Percentiles rank a stretch among this genome's conserved stretches.
phyloP scores from a whole-genome alignment of 139 green algal species.

The Edaphochlamys debaryana region DNA sequence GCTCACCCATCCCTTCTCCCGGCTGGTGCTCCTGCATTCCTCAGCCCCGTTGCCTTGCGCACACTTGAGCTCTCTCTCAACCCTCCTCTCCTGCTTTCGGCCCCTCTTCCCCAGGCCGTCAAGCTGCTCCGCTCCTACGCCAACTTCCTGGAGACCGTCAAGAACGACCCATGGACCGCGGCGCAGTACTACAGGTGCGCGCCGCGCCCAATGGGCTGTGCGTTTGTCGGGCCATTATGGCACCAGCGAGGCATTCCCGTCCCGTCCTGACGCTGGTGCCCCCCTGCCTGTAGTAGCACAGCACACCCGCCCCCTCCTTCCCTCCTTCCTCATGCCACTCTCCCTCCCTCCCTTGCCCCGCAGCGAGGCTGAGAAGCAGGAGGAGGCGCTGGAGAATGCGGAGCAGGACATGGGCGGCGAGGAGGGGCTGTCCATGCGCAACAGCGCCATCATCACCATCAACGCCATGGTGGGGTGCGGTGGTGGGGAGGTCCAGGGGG shows the following conservation, averaged over 20 bases:
- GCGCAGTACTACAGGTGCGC: conserved; percentile 37
- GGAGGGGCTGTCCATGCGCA: conserved; percentile 20
- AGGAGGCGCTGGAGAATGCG: conserved; percentile 42
- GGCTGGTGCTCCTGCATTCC: too few species aligned
- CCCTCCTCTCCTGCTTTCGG: too few species aligned
- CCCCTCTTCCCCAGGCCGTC: conserved; percentile 4
- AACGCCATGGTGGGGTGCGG: conserved; percentile 14
- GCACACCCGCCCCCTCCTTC: too few species aligned
- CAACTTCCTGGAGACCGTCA: conserved; percentile 51
- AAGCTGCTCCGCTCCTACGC: conserved; percentile 51
- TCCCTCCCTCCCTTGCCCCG: not conserved
- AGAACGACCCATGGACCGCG: conserved; percentile 60
- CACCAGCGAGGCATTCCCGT: too few species aligned
- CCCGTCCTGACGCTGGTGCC: too few species aligned
- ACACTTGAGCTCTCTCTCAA: not conserved
- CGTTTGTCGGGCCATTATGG: too few species aligned
- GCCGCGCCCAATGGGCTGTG: too few species aligned
- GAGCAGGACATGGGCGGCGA: conserved; percentile 19
- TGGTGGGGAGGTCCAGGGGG: not conserved
- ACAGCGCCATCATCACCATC: conserved; percentile 42
- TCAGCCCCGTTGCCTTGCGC: too few species aligned
- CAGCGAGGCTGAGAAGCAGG: conserved; percentile 54
- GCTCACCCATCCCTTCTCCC: too few species aligned
- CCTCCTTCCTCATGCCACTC: too few species aligned
- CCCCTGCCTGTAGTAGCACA: too few species aligned